Conservation (phyloP, 805 yeast species). For the Saturnispora serradocipensis region DNA sequence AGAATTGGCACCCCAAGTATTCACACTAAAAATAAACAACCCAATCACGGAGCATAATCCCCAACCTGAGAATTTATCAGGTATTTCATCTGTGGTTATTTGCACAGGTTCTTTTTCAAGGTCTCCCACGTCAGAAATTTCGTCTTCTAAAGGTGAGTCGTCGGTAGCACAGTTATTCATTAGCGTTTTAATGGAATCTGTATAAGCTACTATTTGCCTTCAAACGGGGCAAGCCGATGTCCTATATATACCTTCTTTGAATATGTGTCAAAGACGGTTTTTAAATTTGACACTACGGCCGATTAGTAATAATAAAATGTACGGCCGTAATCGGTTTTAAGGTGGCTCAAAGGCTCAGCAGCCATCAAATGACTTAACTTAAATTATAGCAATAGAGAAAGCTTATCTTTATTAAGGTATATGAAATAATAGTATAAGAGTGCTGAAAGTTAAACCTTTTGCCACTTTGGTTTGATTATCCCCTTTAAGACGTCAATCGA, state of each 20-base stretch:
- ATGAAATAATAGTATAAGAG: not conserved
- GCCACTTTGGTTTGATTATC: not conserved
- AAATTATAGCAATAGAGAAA: not conserved
- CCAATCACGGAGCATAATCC: conserved; percentile 39
- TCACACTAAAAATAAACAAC: conserved; percentile 41
- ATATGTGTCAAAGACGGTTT: not conserved
- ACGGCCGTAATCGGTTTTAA: not conserved
- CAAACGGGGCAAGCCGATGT: not conserved
- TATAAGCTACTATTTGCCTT: not conserved
- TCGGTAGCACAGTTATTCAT: not conserved
- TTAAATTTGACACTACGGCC: not conserved
- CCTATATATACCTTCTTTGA: not conserved
- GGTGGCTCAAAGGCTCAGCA: not conserved
- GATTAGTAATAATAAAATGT: not conserved
- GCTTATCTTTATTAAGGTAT: not conserved
- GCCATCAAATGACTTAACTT: not conserved
- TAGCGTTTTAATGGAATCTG: not conserved
- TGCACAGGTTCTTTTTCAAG: not conserved
- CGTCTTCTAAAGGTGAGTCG: not conserved
- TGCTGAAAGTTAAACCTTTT: not conserved
- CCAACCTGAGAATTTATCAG: conserved; percentile 70
- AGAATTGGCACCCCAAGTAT: conserved; percentile 68
- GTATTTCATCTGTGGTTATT: conserved; percentile 21
- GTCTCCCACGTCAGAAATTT: not conserved
- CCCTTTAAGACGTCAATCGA: not conserved